Evolutionary conservation across 352 stramenopile genomes (phyloP).

Genomic region (Pythium dissimile): DNA sequence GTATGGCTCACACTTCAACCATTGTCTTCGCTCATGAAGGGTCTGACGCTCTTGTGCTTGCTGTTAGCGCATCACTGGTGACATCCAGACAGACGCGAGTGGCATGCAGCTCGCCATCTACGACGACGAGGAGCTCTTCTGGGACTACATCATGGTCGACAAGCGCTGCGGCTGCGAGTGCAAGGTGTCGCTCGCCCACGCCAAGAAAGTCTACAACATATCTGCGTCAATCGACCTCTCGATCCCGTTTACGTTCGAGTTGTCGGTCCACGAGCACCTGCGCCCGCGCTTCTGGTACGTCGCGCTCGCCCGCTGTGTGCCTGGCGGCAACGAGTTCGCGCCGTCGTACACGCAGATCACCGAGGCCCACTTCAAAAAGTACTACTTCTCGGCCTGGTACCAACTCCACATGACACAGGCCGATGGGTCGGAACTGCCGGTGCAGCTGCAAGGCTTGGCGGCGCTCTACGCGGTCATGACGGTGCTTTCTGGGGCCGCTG

Average conservation of each 20-base stretch:
- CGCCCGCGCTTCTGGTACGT: conserved; percentile 73
- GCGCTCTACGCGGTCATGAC: conserved; percentile 52
- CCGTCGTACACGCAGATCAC: conserved; percentile 69
- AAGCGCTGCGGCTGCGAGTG: conserved; percentile 58
- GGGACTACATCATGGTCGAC: conserved; percentile 71
- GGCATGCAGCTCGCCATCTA: conserved; percentile 75
- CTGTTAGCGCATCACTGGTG: conserved; percentile 45
- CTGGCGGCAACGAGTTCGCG: conserved; percentile 53
- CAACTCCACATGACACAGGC: conserved; percentile 73
- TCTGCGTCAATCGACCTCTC: conserved; percentile 37
- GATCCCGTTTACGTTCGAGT: conserved; percentile 54
- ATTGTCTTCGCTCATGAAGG: not conserved
- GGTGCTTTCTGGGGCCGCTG: conserved; percentile 31
- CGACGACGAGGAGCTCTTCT: conserved; percentile 76
- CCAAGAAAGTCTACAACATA: conserved; percentile 71
- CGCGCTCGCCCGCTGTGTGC: conserved; percentile 63
- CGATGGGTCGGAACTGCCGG: conserved; percentile 58
- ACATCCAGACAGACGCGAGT: conserved; percentile 59
- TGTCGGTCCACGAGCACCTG: conserved; percentile 63
- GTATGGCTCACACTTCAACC: conserved; percentile 18
- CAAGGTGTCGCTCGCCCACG: conserved; percentile 66
- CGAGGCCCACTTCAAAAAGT: conserved; percentile 63
- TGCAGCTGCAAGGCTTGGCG: conserved; percentile 59
- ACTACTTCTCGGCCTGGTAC: conserved; percentile 80
- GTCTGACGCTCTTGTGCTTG: not conserved